phyloP scores from a whole-genome alignment of 2,329 filamentous ascomycete species.

The Microsporum canis region DNA sequence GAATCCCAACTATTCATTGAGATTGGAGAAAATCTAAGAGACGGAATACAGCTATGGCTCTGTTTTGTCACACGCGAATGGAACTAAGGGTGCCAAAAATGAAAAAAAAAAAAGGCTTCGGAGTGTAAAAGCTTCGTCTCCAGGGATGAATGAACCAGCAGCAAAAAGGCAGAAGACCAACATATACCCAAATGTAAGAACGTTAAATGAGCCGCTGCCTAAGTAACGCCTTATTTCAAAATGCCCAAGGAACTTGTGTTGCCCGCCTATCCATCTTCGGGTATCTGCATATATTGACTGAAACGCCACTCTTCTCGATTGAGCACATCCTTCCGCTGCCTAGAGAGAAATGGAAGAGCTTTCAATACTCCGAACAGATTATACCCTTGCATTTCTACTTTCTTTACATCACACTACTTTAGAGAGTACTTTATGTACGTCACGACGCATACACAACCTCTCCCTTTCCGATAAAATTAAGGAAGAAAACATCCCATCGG shows the following conservation, averaged over 20 bases:
- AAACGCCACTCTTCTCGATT: conserved; percentile 11
- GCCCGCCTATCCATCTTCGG: conserved; percentile 5
- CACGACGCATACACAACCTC: neutral
- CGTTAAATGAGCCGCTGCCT: conserved; percentile 5
- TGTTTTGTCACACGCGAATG: neutral
- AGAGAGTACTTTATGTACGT: conserved; percentile 1
- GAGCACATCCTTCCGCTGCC: conserved; percentile 2
- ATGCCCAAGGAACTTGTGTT: conserved; percentile 3
- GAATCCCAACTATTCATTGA: neutral
- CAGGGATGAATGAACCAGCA: neutral
- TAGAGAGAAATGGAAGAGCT: neutral
- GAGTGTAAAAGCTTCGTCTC: neutral
- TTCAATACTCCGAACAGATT: neutral
- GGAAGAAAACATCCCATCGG: neutral
- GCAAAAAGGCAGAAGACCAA: neutral
- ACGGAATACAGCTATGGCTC: no score
- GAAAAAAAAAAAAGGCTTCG: neutral
- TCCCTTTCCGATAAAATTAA: neutral
- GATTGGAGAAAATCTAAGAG: neutral
- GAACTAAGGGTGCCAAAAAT: neutral
- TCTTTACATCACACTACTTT: conserved; percentile 1
- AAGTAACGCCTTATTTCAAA: conserved; percentile 7
- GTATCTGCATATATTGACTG: conserved; percentile 9
- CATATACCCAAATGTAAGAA: neutral
- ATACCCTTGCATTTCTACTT: neutral